Evolutionary conservation across 768 basidiomycete species (phyloP).

Genomic region (Butyriboletus loyo): DNA sequence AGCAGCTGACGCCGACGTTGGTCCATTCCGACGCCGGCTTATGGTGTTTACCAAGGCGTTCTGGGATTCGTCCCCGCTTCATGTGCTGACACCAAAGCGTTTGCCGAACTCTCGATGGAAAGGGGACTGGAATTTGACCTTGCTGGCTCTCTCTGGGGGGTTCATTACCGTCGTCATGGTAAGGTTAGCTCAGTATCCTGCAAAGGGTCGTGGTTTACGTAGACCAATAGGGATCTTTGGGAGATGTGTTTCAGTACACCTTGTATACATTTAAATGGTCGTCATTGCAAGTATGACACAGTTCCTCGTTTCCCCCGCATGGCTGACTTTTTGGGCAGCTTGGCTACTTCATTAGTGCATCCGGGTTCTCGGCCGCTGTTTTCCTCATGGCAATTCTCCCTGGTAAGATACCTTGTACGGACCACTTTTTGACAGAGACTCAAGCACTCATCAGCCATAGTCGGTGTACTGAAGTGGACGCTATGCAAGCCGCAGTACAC

Average conservation of each 20-base stretch:
- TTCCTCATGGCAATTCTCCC: not conserved
- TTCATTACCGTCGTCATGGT: not conserved
- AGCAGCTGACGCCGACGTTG: not conserved
- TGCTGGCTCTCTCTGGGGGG: not conserved
- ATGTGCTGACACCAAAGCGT: not conserved
- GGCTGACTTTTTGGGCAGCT: not conserved
- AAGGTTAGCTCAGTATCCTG: not conserved
- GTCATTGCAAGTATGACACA: not conserved
- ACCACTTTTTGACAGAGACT: not conserved
- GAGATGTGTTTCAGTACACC: not conserved
- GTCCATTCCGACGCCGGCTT: not conserved
- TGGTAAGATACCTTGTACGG: not conserved
- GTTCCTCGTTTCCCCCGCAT: too few species aligned
- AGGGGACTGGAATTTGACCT: not conserved
- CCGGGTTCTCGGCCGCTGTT: not conserved
- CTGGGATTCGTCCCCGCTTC: not conserved
- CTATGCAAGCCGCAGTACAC: not conserved
- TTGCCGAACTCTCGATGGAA: not conserved
- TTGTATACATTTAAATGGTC: not conserved
- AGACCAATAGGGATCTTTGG: not conserved
- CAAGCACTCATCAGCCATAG: not conserved
- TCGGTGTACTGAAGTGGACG: not conserved
- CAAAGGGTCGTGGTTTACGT: not conserved
- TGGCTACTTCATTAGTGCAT: conserved; percentile 3
- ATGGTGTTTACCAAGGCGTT: not conserved